Evolutionary conservation across 177 flowering plant species (phyloP).

Genomic region (Tripterygium wilfordii): DNA sequence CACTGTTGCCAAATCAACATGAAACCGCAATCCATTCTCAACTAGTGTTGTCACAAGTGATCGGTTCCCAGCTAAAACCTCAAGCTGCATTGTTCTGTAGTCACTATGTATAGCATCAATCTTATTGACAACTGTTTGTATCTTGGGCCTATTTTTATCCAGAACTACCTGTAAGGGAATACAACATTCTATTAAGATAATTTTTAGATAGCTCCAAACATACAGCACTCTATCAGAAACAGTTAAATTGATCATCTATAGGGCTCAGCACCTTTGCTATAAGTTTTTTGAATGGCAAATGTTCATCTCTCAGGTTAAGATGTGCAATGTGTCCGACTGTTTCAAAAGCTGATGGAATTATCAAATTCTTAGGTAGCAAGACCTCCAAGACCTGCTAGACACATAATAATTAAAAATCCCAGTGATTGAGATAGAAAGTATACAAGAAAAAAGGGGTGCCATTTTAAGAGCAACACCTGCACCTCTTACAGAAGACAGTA

Average conservation of each 20-base stretch:
- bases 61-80: slow-evolving; percentile 88
- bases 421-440: too few species aligned
- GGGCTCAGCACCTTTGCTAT: slow-evolving; percentile 71
- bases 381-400: slow-evolving; percentile 72
- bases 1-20: slow-evolving; percentile 82
- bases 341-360: slow-evolving; percentile 83
- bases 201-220: too few species aligned
- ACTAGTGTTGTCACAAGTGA: slow-evolving; percentile 77
- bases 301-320: slow-evolving; percentile 84
- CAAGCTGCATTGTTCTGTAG: slow-evolving; percentile 93
- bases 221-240: too few species aligned
- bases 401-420: background rate
- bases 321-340: slow-evolving; percentile 92
- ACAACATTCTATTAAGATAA: slow-evolving; percentile 3
- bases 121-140: slow-evolving; percentile 92
- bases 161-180: slow-evolving; percentile 61
- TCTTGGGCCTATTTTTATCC: slow-evolving; percentile 89
- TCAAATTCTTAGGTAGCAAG: slow-evolving; percentile 63
- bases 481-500: too few species aligned
- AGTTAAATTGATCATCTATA: too few species aligned
- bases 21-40: slow-evolving; percentile 85
- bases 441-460: too few species aligned
- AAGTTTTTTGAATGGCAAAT: slow-evolving; percentile 66
- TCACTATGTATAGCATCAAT: slow-evolving; percentile 75
- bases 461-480: too few species aligned